Percentiles rank a stretch among this genome's conserved stretches.
Conservation (phyloP, 345 rosid species). For the Pseudoturritis turrita region DNA sequence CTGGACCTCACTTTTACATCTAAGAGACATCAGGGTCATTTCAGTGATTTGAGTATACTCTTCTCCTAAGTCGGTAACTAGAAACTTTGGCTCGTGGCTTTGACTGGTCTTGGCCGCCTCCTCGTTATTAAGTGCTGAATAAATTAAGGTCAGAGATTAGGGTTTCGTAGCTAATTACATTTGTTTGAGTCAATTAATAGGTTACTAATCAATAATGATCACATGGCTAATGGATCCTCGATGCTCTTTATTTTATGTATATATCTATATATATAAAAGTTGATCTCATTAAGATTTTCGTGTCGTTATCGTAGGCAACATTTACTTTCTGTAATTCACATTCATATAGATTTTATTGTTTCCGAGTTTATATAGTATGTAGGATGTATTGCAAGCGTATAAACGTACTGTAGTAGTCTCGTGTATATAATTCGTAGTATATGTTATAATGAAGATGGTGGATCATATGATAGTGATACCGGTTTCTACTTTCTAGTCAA, state of each 20-base stretch:
- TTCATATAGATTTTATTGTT: neutral
- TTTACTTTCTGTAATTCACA: too few relatives aligned
- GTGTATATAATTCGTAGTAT: neutral
- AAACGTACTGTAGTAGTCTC: neutral
- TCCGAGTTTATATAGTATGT: neutral
- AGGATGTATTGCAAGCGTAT: neutral
- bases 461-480: neutral
- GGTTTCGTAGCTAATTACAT: neutral
- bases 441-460: neutral
- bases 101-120: slow-evolving; percentile 17
- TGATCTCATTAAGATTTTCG: neutral
- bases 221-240: slow-evolving; percentile 10
- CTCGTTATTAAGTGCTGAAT: neutral
- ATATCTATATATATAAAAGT: neutral
- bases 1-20: slow-evolving; percentile 17
- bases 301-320: too few relatives aligned
- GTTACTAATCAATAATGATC: neutral
- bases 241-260: neutral
- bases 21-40: neutral
- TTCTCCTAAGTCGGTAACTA: neutral
- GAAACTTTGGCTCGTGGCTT: slow-evolving; percentile 2
- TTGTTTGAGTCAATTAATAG: too few relatives aligned
- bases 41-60: neutral
- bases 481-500: neutral
- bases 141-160: slow-evolving; percentile 3